Base-by-base conservation (phyloP, 768 basidiomycete genomes). In the Piloderma croceum region DNA sequence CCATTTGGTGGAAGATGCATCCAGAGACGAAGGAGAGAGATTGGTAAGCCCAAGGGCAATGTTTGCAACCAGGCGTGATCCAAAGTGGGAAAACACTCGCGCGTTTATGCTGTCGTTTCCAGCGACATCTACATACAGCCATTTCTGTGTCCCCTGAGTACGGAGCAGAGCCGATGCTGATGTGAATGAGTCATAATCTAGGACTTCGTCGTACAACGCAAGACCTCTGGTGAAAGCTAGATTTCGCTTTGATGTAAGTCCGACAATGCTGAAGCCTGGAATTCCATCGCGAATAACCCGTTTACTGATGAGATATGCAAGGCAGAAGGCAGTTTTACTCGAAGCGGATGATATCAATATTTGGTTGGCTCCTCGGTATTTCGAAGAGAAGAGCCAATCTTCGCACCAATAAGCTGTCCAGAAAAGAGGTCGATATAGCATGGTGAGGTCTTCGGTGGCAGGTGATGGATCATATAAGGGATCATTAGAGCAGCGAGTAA, bases 391-490 rank as follows among this genome's bases (percentile, higher is more conserved):
- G 5, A 84, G 53, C 79, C 79, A 84, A 52, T 84, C 83, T 54
- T 84, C 79, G 46, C 71, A 81, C 82, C 82, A 84, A 47, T 73
- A 84, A 1, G 83, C 71, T 0, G 82, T 83, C 82, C 82, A 84
- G 57, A 83, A 84, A 12, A 84, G 64, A 0, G 83, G 81, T 0
- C 81, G 71, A 47, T 80, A 84, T 12, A 84, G 70, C 83, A 84
- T 83, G 0, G 73, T 75, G 29, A 82, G 62, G 50, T 82, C 81
- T 54, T 84, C 82, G 1, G 61, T 57, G 1, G 52, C 46, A 0
- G 71, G 63, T 1, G 67, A 68, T 1, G 73, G 60, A 13, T 63
- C 63, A 44, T 82, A 81, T 38, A 77, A 66, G 0, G 73, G 67
- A 44, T 84, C 82, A 7, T 55, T 51, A 5, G 67, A 59, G 45